Percentiles rank a stretch among this genome's conserved stretches.
These are phyloP conservation scores for Tubosaeta sp. DNA, from an alignment of 768 basidiomycete genomes.

Conservation along the genomic window DNA sequence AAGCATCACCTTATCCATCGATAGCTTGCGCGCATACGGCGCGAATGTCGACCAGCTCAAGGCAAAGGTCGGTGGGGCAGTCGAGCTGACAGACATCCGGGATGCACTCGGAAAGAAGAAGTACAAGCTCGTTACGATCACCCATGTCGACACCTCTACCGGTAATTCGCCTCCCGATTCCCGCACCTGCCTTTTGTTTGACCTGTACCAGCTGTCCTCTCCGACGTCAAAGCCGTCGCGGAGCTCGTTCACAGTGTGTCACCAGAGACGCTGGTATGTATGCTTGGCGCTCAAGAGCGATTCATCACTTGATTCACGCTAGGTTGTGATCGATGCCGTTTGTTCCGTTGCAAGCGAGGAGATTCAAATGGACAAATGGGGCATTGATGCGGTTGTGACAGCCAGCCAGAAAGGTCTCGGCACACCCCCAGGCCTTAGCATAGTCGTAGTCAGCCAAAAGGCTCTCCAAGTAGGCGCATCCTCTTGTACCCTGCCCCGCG, in stretches of 20 bases:
- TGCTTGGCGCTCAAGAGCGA: not conserved
- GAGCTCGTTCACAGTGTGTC: slow-evolving; percentile 70
- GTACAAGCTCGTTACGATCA: slow-evolving; percentile 89
- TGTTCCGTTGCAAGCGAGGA: slow-evolving; percentile 96
- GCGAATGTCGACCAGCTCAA: slow-evolving; percentile 81
- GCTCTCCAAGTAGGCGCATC: slow-evolving; percentile 56
- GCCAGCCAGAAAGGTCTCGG: slow-evolving; percentile 93
- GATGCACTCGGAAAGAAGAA: slow-evolving; percentile 69
- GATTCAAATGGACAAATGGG: slow-evolving; percentile 92
- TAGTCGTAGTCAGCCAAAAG: slow-evolving; percentile 74
- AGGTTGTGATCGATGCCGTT: slow-evolving; percentile 88
- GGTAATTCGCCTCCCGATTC: slow-evolving; percentile 32
- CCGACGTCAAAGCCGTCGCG: slow-evolving; percentile 73
- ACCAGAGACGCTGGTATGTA: slow-evolving; percentile 73
- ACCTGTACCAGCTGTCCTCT: slow-evolving; percentile 63
- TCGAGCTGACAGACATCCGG: slow-evolving; percentile 56
- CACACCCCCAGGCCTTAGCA: slow-evolving; percentile 87
- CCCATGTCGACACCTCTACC: slow-evolving; percentile 93
- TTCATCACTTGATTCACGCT: not conserved
- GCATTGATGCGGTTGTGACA: slow-evolving; percentile 80
- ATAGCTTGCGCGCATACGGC: slow-evolving; percentile 81
- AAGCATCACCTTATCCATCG: not conserved
- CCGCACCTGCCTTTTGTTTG: not conserved
- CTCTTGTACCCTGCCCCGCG: not conserved
- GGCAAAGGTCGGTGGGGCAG: slow-evolving; percentile 78